Base-by-base conservation (phyloP, 257 asterid genomes). In the Thymus mandschuricus region DNA sequence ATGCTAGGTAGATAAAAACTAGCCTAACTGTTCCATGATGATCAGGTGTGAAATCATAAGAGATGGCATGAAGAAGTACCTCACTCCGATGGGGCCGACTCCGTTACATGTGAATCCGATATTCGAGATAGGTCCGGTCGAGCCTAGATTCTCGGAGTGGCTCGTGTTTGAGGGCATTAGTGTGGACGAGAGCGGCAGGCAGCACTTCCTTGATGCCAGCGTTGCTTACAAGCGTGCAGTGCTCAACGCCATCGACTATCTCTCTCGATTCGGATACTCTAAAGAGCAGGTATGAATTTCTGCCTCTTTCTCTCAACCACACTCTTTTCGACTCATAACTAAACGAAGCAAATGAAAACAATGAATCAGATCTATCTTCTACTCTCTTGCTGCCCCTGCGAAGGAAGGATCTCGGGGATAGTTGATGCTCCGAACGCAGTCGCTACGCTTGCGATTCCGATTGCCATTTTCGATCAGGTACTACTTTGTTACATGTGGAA, bases 21-120 rank as follows among this genome's bases (percentile, higher is more conserved):
- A 38, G 1, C 41, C 6, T 34, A 34, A 34, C 8, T 38, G 41
- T 38, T 38, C 41, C 40, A 35, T 35, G 40, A 38, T 38, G 7
- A 38, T 38, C 5, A 91, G 98, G 75, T 88, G 98, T 45, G 97
- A 91, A 52, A 95, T 95, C 81, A 92, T 95, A 70, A 78, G 97
- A 81, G 91, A 77, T 64, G 98, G 99, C 12, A 92, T 95, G 98
- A 88, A 79, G 38, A 92, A 84, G 71, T 95, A 95, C 84, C 87
- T 95, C n/a, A 92, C 98, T 59, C 99, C 99, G 6, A 92, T 95
- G 99, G 99, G 99, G 13, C 99, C 98, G 4, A 89, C 97, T 60
- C 84, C 84, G 1, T 72, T 89, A 33, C 93, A 95, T 58, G 99
- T 95, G 10, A 95, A 95, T 79, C 99, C 96, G 5, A 89, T 95